These are phyloP conservation scores for Geum urbanum DNA, from an alignment of 306 rosid species.

Conservation along the genomic window DNA sequence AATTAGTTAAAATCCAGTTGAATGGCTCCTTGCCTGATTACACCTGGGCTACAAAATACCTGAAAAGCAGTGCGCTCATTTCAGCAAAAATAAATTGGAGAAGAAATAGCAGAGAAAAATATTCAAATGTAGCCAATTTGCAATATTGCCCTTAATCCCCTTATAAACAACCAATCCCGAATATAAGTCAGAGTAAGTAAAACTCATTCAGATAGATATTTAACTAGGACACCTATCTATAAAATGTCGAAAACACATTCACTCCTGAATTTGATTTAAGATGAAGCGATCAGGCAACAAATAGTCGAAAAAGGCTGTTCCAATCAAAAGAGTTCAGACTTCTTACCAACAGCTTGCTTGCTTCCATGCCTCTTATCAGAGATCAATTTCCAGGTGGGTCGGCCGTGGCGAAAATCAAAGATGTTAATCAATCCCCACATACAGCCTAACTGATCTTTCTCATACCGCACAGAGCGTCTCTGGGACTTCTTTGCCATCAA, in stretches of 20 bases:
- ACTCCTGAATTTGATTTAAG: conserved; percentile 7
- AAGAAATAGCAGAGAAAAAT: conserved; percentile 20
- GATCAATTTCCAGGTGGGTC: conserved; percentile 60
- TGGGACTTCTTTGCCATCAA: conserved; percentile 76
- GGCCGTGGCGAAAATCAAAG: conserved; percentile 90
- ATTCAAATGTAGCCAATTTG: conserved; percentile 17
- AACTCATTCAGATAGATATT: conserved; percentile 14
- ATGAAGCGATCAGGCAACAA: conserved; percentile 3
- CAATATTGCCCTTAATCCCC: conserved; percentile 1
- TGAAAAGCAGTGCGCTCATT: not conserved
- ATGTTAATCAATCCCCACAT: conserved; percentile 98
- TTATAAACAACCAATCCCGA: conserved; percentile 18
- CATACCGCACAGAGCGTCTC: conserved; percentile 61
- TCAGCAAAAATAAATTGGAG: conserved; percentile 6
- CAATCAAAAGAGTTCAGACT: conserved; percentile 15
- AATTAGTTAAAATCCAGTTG: not conserved
- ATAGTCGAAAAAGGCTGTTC: not conserved
- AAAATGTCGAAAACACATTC: conserved; percentile 6
- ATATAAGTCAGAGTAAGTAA: conserved; percentile 7
- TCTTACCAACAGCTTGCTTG: conserved; percentile 65
- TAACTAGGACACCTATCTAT: conserved; percentile 2
- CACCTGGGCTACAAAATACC: conserved; percentile 11
- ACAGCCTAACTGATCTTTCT: conserved; percentile 88
- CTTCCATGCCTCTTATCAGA: conserved; percentile 64
- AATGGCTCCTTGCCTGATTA: not conserved